Evolutionary conservation across 768 basidiomycete species (phyloP), one percentile per base, ranked within the genome.

Genomic region (Kwoniella botswanensis): DNA sequence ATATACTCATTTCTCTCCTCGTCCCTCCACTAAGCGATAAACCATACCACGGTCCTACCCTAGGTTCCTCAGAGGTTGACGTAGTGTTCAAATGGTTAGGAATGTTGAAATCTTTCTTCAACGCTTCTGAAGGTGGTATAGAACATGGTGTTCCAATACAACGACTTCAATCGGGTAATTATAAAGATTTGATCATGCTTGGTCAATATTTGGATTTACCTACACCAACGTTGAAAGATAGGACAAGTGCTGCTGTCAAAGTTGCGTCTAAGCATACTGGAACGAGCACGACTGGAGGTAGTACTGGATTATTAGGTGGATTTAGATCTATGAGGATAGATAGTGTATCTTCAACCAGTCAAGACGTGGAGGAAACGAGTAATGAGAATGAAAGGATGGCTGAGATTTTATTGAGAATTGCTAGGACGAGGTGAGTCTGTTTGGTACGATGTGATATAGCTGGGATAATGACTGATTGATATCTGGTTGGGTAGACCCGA

Each of bases 41-140:
- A 61, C 75, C 76, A 0, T 56, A 43, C 52, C 61, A 72, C 4
- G 50, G 53, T 4, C 68, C 74, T 2, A 56, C 67, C 2, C 69
- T 77, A 0, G 43, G 67, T 0, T 54, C 77, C 0, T 74, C 66
- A 17, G 82, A 84, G 59, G 67, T 78, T n/a, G 80, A 82, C 63
- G 73, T 84, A 13, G 75, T 84, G 7, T 82, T 82, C 78, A 82
- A 84, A 65, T 83, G 81, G 81, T 72, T 83, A 1, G 79, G 81
- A 69, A 61, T 79, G 42, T 68, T 82, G 54, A 84, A 84, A 65
- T 54, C 75, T 3, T 84, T 82, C 72, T 84, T 82, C 73, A 84
- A 84, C 70, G 82, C 82, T 29, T 56, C 63, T 3, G 82, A 84
- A 57, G 67, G 65, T 3, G 76, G 76, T 3, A 58, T 73, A 3